These are phyloP conservation scores for Parathielavia hyrcaniae DNA, from an alignment of 495 filamentous ascomycete species.

Conservation along the genomic window DNA sequence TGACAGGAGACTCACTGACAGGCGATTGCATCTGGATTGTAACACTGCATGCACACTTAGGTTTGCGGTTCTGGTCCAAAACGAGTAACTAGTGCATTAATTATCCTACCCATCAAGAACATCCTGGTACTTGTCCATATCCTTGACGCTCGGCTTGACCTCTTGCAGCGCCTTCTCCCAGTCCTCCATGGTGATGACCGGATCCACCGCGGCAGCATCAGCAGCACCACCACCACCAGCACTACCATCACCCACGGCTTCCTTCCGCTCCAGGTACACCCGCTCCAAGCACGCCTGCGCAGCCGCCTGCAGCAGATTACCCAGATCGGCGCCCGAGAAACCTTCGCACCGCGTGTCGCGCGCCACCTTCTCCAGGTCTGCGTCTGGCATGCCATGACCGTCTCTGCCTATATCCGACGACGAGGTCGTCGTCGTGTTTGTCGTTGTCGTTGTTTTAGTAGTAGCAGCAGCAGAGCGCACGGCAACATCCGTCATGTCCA, in stretches of 20 bases:
- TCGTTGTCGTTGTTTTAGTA: conserved; percentile 5
- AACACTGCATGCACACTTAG: no score
- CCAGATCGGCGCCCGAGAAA: conserved; percentile 86
- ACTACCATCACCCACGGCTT: conserved; percentile 8
- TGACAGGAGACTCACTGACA: no score
- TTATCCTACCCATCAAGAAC: background rate
- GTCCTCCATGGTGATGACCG: conserved; percentile 61
- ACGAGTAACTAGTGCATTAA: background rate
- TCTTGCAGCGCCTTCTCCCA: conserved; percentile 67
- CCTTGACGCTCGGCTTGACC: conserved; percentile 74
- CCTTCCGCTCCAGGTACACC: conserved; percentile 27
- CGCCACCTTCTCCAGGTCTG: conserved; percentile 54
- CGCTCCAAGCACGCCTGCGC: conserved; percentile 69
- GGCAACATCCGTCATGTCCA: background rate
- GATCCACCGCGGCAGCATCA: conserved; percentile 13
- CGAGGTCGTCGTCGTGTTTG: background rate
- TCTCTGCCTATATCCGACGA: no score
- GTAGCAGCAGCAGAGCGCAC: background rate
- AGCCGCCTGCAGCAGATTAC: conserved; percentile 67
- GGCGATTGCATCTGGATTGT: no score
- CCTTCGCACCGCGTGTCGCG: conserved; percentile 63
- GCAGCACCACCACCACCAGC: background rate
- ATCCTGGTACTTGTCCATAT: conserved; percentile 33
- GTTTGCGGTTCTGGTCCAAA: no score
- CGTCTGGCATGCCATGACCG: conserved; percentile 12